phyloP scores from a whole-genome alignment of 2,329 filamentous ascomycete genomes.

The Calycina marina region DNA sequence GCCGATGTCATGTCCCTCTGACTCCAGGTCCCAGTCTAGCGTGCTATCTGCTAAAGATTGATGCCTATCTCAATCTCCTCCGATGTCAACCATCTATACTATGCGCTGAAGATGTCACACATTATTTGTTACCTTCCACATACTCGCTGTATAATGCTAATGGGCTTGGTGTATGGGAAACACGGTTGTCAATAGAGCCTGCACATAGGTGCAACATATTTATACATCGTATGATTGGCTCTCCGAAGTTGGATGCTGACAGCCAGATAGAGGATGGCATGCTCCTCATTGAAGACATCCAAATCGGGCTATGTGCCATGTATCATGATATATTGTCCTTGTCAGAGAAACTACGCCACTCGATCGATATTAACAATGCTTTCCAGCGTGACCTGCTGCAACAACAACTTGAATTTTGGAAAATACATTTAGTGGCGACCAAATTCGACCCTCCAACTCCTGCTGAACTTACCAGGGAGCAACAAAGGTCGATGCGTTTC shows the following conservation, averaged over 20 bases:
- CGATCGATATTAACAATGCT: constrained; percentile 3
- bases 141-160: constrained; percentile 26
- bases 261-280: constrained; percentile 1
- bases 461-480: constrained; percentile 7
- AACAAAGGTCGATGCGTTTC: constrained; percentile 6
- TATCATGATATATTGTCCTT: constrained; percentile 12
- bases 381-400: constrained; percentile 10
- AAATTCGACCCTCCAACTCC: constrained; percentile 3
- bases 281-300: constrained; percentile 16
- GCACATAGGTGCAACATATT: constrained; percentile 15
- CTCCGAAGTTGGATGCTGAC: constrained; percentile 1
- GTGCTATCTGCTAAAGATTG: constrained; percentile 25
- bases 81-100: constrained; percentile 22
- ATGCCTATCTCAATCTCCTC: constrained; percentile 24
- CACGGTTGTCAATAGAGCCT: constrained; percentile 22
- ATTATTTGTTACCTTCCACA: constrained; percentile 23
- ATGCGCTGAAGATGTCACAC: constrained; percentile 25
- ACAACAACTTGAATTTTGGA: constrained; percentile 10
- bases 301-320: constrained; percentile 14
- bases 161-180: constrained; percentile 25
- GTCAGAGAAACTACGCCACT: constrained; percentile 1
- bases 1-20: too few relatives aligned
- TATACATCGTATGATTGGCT: constrained; percentile 10
- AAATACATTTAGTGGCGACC: constrained; percentile 9
- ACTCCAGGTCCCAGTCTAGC: constrained; percentile 20